These are phyloP conservation scores for Pichia sp. DNA, from an alignment of 1,139 yeast species.

Conservation along the genomic window DNA sequence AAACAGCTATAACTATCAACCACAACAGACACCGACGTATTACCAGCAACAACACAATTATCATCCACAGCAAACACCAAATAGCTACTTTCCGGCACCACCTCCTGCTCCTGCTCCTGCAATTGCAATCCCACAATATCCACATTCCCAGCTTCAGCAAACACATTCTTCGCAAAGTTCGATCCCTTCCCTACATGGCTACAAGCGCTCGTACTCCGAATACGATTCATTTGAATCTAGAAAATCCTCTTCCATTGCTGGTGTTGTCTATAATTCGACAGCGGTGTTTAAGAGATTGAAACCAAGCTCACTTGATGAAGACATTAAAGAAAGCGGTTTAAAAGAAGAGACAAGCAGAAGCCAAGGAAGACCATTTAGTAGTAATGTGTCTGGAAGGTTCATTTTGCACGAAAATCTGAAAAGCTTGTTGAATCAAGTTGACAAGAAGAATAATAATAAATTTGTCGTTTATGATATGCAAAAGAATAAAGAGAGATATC, in stretches of 20 bases:
- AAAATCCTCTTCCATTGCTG: constrained; percentile 18
- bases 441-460: constrained; percentile 15
- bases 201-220: neutral
- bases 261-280: constrained; percentile 19
- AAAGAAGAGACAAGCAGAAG: constrained; percentile 10
- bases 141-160: neutral
- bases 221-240: neutral
- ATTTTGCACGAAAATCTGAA: constrained; percentile 20
- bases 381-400: constrained; percentile 28
- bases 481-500: constrained; percentile 1
- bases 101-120: too few species aligned
- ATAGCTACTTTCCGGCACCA: too few species aligned
- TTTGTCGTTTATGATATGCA: constrained; percentile 15
- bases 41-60: too few species aligned
- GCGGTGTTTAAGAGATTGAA: constrained; percentile 21
- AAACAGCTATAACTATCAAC: too few species aligned
- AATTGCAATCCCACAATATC: neutral
- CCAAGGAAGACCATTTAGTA: constrained; percentile 35
- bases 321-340: constrained; percentile 7
- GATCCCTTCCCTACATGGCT: neutral
- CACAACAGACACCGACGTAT: too few species aligned
- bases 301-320: constrained; percentile 10
- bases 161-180: neutral
- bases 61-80: too few species aligned
- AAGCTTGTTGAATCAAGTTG: constrained; percentile 18